phyloP scores from a whole-genome alignment of 1,284 basidiomycete genomes.

The Trametes polyzona region DNA sequence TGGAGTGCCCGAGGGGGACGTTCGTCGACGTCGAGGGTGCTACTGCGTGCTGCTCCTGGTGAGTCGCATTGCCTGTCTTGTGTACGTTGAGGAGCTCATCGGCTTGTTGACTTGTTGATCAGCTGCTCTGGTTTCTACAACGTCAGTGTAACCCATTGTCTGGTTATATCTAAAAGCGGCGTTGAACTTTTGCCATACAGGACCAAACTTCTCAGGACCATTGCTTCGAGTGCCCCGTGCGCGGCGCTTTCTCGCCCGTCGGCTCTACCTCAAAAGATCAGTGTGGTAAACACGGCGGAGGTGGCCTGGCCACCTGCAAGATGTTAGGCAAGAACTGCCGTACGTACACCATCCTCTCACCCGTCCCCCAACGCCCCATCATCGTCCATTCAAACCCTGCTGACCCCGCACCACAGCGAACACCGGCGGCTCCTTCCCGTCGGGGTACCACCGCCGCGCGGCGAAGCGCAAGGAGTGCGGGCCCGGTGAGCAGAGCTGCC shows the following conservation, averaged over 20 bases:
- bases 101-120: background rate
- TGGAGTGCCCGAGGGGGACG: conserved; percentile 27
- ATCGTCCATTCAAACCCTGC: background rate
- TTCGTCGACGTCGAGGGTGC: conserved; percentile 26
- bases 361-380: background rate
- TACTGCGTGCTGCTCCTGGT: conserved; percentile 31
- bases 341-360: conserved; percentile 13
- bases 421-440: conserved; percentile 16
- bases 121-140: conserved; percentile 33
- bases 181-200: conserved; percentile 2
- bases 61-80: background rate
- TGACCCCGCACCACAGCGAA: conserved; percentile 9
- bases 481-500: conserved; percentile 23
- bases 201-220: conserved; percentile 26
- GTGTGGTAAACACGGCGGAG: conserved; percentile 18
- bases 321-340: conserved; percentile 24
- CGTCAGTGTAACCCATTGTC: background rate
- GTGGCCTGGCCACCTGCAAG: conserved; percentile 24
- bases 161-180: no score
- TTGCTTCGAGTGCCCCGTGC: conserved; percentile 28
- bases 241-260: conserved; percentile 25
- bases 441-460: background rate
- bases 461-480: conserved; percentile 16
- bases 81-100: background rate
- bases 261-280: conserved; percentile 22